phyloP scores from a whole-genome alignment of 2,329 filamentous ascomycete genomes.

The Westerdykella sp. region DNA sequence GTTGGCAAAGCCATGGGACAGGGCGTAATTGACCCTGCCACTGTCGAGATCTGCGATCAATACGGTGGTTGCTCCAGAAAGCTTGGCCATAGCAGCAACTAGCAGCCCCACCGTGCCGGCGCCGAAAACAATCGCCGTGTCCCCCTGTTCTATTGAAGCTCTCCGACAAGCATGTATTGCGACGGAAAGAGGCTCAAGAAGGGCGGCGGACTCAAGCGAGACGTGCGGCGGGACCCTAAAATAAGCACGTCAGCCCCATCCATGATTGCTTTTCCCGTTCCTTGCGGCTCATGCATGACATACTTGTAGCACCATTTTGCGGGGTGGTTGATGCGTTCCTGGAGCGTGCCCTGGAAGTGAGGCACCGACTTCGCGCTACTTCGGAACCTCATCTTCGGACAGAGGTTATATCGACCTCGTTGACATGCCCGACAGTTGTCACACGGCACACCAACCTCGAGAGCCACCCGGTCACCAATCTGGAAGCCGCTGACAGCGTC shows the following conservation, averaged over 20 bases:
- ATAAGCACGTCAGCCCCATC: constrained; percentile 23
- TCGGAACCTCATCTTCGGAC: constrained; percentile 39
- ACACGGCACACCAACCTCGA: constrained; percentile 39
- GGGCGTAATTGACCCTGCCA: constrained; percentile 37
- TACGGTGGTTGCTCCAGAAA: constrained; percentile 38
- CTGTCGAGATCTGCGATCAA: constrained; percentile 38
- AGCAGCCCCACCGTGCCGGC: constrained; percentile 58
- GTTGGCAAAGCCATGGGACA: constrained; percentile 35
- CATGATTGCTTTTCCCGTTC: constrained; percentile 9
- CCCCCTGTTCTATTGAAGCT: constrained; percentile 64
- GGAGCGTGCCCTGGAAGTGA: constrained; percentile 41
- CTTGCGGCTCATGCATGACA: constrained; percentile 27
- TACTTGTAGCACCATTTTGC: constrained; percentile 43
- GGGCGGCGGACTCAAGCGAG: constrained; percentile 34
- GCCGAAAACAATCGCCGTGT: constrained; percentile 77
- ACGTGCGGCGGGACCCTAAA: constrained; percentile 36
- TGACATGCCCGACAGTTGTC: constrained; percentile 39
- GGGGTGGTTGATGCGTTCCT: constrained; percentile 41
- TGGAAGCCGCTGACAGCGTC: constrained; percentile 34
- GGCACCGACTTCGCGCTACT: constrained; percentile 41
- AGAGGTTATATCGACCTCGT: constrained; percentile 39
- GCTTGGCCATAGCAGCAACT: constrained; percentile 37
- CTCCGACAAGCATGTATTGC: constrained; percentile 79
- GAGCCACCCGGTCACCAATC: constrained; percentile 38
- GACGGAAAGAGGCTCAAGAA: constrained; percentile 62